Evolutionary conservation across 768 basidiomycete species (phyloP), one percentile per base, ranked within the genome.

Genomic region (Pilatotrama ljubarskyi): DNA sequence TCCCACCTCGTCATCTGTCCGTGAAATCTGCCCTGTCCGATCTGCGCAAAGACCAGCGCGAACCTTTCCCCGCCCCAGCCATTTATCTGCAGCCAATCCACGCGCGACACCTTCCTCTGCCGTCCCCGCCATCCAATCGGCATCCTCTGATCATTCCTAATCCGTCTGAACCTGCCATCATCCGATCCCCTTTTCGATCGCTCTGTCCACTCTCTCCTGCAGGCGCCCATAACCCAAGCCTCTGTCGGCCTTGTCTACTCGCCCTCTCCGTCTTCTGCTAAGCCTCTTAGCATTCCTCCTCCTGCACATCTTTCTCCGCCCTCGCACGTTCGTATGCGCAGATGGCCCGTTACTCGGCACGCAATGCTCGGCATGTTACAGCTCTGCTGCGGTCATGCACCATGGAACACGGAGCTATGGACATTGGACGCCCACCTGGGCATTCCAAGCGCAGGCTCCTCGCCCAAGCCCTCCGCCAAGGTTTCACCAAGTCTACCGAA

Each of bases 81-180:
- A 20, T 43, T 46, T 48, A 51, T 49, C 47, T 49, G 24, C 55
- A 56, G 55, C 57, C 57, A 58, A 59, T 59, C 58, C 44, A n/a
- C 41, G 26, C 41, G 26, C 51, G 20, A 29, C 51, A 22, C 14
- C n/a, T 36, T 22, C 46, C n/a, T 25, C 29, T 55, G 51, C 51
- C 59, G 59, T 13, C 29, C 46, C 40, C 25, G 14, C 47, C 46
- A 41, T 26, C 52, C 59, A 58, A 60, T 55, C 59, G 52, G 51
- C 59, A 38, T 53, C 51, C 44, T 60, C 51, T 53, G 58, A 59
- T 51, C 57, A 36, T 44, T 5, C 55, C 46, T 20, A 43, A 32
- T 40, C 58, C 51, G 44, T n/a, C n/a, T n/a, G n/a, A n/a, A n/a
- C 29, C 6, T 50, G n/a, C 32, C 42, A 52, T 53, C 44, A 43